Evolutionary conservation across 768 basidiomycete species (phyloP).

Genomic region (Boletellus ananas): DNA sequence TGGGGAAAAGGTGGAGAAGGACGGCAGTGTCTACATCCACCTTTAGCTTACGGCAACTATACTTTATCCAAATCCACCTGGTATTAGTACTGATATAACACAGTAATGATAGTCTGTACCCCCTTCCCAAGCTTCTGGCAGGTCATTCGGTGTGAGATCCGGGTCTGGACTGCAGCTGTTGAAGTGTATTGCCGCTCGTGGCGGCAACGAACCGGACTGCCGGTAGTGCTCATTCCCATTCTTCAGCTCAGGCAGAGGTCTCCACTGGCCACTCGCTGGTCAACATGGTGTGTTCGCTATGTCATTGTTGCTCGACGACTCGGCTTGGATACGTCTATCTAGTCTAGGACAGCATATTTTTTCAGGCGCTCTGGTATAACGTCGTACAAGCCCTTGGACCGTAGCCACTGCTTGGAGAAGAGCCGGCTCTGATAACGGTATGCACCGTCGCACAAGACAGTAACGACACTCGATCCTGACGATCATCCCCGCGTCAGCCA

Average conservation of each 20-base stretch:
- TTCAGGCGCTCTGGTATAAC: conserved; percentile 81
- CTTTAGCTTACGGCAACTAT: not conserved
- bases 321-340: conserved; percentile 7
- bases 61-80: no score
- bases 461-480: conserved; percentile 78
- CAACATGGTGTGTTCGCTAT: no score
- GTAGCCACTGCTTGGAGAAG: conserved; percentile 92
- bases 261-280: no score
- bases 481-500: not conserved
- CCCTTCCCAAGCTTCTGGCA: no score
- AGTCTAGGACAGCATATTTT: conserved; percentile 88
- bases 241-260: no score
- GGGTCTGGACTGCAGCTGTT: no score
- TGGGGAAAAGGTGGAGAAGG: conserved; percentile 10
- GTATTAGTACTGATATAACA: conserved; percentile 5
- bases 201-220: no score
- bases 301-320: no score
- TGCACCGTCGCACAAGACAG: conserved; percentile 92
- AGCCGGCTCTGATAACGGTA: conserved; percentile 95
- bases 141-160: not conserved
- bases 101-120: conserved; percentile 24
- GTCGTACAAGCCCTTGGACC: conserved; percentile 68
- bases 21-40: conserved; percentile 24
- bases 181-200: no score
- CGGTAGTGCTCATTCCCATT: no score